A percentile compares a stretch with the other conserved stretches of the same genome.
phyloP scores from a whole-genome alignment of 2,329 filamentous ascomycete species.

The Aspergillus fumigatiaffinis region DNA sequence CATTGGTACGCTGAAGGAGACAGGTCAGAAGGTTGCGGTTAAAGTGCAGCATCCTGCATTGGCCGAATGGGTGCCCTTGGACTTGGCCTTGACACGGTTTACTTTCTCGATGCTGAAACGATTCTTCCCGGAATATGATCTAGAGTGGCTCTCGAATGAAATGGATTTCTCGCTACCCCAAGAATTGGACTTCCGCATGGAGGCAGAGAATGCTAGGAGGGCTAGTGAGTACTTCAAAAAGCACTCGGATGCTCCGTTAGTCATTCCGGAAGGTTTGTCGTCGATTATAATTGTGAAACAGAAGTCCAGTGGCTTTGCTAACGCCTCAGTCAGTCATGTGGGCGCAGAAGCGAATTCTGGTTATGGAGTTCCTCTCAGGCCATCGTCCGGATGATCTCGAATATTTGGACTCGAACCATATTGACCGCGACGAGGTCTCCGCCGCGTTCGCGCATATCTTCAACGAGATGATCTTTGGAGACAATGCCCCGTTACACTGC shows the following conservation, averaged over 20 bases:
- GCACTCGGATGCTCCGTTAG: constrained; percentile 69
- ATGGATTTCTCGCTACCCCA: constrained; percentile 88
- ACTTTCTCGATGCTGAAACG: constrained; percentile 85
- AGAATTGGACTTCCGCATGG: constrained; percentile 83
- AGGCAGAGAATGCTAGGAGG: constrained; percentile 77
- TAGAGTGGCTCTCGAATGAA: constrained; percentile 91
- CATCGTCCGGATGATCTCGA: constrained; percentile 82
- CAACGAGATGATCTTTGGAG: constrained; percentile 99
- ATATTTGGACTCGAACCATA: constrained; percentile 78
- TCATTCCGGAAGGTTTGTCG: constrained; percentile 66
- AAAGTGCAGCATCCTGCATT: constrained; percentile 93
- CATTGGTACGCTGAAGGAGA: constrained; percentile 75
- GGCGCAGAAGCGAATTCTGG: constrained; percentile 82
- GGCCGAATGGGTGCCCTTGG: constrained; percentile 84
- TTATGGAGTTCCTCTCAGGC: constrained; percentile 92
- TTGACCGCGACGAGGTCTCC: constrained; percentile 93
- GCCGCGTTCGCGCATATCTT: constrained; percentile 87
- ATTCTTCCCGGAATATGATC: constrained; percentile 96
- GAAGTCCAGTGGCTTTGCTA: constrained; percentile 7
- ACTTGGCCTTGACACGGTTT: constrained; percentile 79
- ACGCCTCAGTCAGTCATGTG: constrained; percentile 62
- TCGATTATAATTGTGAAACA: neutral
- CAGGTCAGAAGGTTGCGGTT: constrained; percentile 83
- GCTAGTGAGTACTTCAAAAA: constrained; percentile 77
- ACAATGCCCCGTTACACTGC: constrained; percentile 84